Base-by-base conservation (phyloP, 495 filamentous ascomycete genomes). In the Hypoxylon crocopeplum region DNA sequence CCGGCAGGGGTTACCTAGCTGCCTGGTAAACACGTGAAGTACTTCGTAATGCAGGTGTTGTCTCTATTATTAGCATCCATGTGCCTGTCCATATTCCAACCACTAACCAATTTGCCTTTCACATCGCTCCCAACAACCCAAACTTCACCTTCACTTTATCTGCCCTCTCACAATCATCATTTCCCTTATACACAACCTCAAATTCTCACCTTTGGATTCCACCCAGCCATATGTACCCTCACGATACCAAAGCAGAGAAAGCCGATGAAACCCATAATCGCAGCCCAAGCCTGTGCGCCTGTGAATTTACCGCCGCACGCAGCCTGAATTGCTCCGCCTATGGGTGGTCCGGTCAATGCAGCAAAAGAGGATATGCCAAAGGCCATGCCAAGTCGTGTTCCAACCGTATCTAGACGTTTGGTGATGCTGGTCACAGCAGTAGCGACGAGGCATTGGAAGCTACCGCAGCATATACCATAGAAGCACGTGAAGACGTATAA, bases 301-400 rank as follows among this genome's bases (percentile, higher is more conserved):
- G 78, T 59, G 75, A 84, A 90, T 7, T 72, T 54, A 0, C 80
- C 83, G 20, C 75, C 70, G 30, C 72, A 74, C 8, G 63, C 63
- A 2, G 64, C 62, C 62, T 81, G 66, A 6, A 89, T 75, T 2
- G 79, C 82, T 1, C 87, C 88, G 1, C 83, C 88, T 48, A 91
- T 82, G 0, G 89, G 86, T 3, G 86, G 79, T 0, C 88, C 88
- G 11, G 85, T 88, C 19, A 91, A 68, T 6, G 79, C 77, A 1
- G 88, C 87, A 32, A 91, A 75, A 5, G 79, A 82, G 5, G 86
- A 78, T 47, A 90, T 80, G 17, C 76, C 82, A 33, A 91, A 84
- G 10, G 84, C 81, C 86, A 91, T 89, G 0, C 88, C 89, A 72
- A 88, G 81, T 12, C 86, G 75, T 34, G 83, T 82, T 0, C 88